Evolutionary conservation across 768 basidiomycete species (phyloP).

Genomic region (Plicaturopsis crispa): DNA sequence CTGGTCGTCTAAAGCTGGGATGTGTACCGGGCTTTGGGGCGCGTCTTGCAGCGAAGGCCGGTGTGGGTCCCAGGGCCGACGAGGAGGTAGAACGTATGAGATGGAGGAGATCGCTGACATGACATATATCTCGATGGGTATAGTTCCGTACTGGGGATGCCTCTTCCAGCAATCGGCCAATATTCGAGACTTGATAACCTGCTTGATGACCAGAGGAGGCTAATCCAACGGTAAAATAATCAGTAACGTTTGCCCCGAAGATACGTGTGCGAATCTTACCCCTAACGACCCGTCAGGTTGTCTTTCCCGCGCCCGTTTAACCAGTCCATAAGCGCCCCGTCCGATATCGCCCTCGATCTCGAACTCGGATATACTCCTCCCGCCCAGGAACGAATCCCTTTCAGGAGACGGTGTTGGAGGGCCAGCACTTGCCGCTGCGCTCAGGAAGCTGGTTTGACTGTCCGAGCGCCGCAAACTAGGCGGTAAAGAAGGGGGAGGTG

Average conservation of each 20-base stretch:
- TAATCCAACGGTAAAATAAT: slow-evolving; percentile 23
- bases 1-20: slow-evolving; percentile 6
- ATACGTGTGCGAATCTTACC: slow-evolving; percentile 45
- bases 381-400: slow-evolving; percentile 30
- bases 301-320: slow-evolving; percentile 83
- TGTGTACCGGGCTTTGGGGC: slow-evolving; percentile 14
- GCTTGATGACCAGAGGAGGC: slow-evolving; percentile 93
- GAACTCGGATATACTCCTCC: slow-evolving; percentile 78
- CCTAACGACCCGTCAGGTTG: slow-evolving; percentile 71
- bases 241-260: slow-evolving; percentile 6
- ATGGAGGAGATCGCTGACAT: slow-evolving; percentile 86
- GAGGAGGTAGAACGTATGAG: slow-evolving; percentile 68
- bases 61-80: slow-evolving; percentile 79
- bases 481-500: slow-evolving; percentile 51
- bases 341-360: slow-evolving; percentile 85
- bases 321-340: slow-evolving; percentile 90
- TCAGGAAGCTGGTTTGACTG: slow-evolving; percentile 58
- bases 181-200: slow-evolving; percentile 97
- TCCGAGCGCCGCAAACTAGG: slow-evolving; percentile 57
- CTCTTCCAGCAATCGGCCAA: slow-evolving; percentile 99
- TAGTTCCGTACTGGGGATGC: slow-evolving; percentile 89
- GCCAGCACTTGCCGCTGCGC: slow-evolving; percentile 49
- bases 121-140: slow-evolving; percentile 96
- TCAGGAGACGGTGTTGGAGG: slow-evolving; percentile 50
- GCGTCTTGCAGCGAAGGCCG: slow-evolving; percentile 25